Evolutionary conservation across 768 basidiomycete genomes (phyloP).

Genomic region (Rhizopogon roseolus): DNA sequence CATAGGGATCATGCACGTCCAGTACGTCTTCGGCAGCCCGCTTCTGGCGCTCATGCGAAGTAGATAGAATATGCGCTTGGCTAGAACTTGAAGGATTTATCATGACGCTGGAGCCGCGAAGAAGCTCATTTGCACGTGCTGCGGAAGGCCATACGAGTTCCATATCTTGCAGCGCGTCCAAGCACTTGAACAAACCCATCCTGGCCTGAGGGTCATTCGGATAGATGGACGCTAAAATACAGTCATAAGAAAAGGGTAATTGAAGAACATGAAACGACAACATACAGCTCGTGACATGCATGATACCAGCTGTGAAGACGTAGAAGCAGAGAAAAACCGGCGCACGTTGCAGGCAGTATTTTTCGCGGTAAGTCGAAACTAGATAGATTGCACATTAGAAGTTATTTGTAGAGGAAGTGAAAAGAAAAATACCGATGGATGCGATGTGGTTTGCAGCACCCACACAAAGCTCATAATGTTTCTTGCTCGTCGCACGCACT

Average conservation of each 20-base stretch:
- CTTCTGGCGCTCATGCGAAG: conserved; percentile 40
- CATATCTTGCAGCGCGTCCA: conserved; percentile 63
- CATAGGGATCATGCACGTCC: conserved; percentile 30
- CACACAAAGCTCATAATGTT: conserved; percentile 69
- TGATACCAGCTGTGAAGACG: conserved; percentile 73
- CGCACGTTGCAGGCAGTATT: conserved; percentile 54
- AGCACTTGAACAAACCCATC: conserved; percentile 59
- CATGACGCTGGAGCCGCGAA: conserved; percentile 55
- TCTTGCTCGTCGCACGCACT: conserved; percentile 48
- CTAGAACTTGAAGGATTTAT: neutral
- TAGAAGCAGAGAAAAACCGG: conserved; percentile 76
- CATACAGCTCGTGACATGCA: conserved; percentile 73
- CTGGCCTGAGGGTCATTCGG: conserved; percentile 68
- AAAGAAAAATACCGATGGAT: conserved; percentile 45
- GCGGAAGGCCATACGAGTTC: conserved; percentile 74
- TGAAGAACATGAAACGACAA: conserved; percentile 8
- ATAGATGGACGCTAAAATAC: conserved; percentile 49
- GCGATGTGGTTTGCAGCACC: conserved; percentile 79
- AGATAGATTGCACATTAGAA: conserved; percentile 3
- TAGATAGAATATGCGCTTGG: neutral
- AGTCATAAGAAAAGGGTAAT: neutral
- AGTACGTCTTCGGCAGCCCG: conserved; percentile 53
- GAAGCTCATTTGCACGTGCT: conserved; percentile 65
- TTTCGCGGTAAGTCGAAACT: conserved; percentile 60
- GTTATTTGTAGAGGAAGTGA: neutral